Evolutionary conservation across 768 basidiomycete genomes (phyloP), one percentile per base, ranked within the genome.

Genomic region (Porphyrellus cyaneotinctus): DNA sequence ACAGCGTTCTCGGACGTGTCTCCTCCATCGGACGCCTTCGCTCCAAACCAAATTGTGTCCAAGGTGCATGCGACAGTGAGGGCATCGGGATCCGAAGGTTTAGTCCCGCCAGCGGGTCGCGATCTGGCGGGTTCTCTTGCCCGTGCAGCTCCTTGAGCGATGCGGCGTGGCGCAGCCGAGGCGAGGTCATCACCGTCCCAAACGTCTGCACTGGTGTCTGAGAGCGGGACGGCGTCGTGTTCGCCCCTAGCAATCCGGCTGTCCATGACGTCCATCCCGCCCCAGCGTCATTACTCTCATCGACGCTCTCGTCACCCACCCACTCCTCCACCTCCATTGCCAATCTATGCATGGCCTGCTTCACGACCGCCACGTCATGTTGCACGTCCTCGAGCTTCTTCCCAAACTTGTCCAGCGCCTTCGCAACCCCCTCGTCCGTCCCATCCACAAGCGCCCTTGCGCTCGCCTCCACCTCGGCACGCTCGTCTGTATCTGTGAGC

Each of bases 321-420:
- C n/a, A n/a, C 4, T 28, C 54, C 7, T 15, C 55, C 1, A 50
- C 62, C 4, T 5, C 13, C 41, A 51, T 32, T n/a, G 49, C 26
- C 14, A 58, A 66, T 43, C 80, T 81, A 56, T 87, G 77, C 30
- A 84, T 58, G 0, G 76, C 75, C 13, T 74, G 74, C 65, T 90
- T 89, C 53, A 91, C 70, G 7, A 75, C 75, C 0, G 84, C 85
- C 39, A 91, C 82, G 64, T 92, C 90, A 54, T 91, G 86, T 54
- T 87, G 75, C 18, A 90, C 76, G 59, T 91, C 85, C 20, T 79
- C 84, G 52, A 90, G 65, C 66, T 90, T 91, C 37, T 71, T 72
- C 44, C 64, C 60, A 56, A 91, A 83, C 32, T 61, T 72, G 22
- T 73, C 73, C 46, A 67, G 58, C 0, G 83, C 79, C 39, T 74